Base-by-base conservation (phyloP, 2,329 filamentous ascomycete genomes). In the Talaromyces albobiverticillius region DNA sequence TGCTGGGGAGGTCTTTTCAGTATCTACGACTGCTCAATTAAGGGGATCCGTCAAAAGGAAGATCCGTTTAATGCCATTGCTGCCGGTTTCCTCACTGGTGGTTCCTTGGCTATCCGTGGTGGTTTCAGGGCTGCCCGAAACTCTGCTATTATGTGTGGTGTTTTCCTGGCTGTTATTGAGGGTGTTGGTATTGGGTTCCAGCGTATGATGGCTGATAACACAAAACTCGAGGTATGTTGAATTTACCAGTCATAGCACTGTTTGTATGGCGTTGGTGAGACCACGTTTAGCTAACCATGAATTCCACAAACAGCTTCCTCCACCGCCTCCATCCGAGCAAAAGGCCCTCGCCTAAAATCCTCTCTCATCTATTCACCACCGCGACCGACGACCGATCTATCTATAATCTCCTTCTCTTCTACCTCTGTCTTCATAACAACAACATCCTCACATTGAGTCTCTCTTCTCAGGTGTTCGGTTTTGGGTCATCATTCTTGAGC, bases 21-120 rank as follows among this genome's bases (percentile, higher is more conserved):
- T 65, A 95, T 90, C 58, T 97, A 93, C 68, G 94, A 99, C 77
- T 99, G 94, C 79, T 89, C 92, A 20, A 89, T 96, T 59, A 99
- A 97, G 81, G 93, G 93, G 55, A 79, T 93, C 54, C 81, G 91
- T 61, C 90, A 94, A 81, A 97, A 96, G 86, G 94, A 99, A 74
- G 94, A 97, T 71, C 91, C 94, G 13, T 97, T 91, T 79, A 97
- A 97, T 77, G 91, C 92, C 67, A 97, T 99, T 71, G 95, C 93
- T 64, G 94, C 93, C 40, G 94, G 94, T 51, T 96, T 96, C 81
- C 93, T 96, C 75, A 97, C 94, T 4, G 92, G 91, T 67, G 94
- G 94, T 63, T 85, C 93, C 26, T 82, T 99, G 31, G 94, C 94
- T 49, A 86, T 97, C 59, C 85, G 94, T 76, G 94, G 94, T 66